Evolutionary conservation across 176 grass and related monocot genomes (phyloP).

Genomic region (Bromus sterilis): DNA sequence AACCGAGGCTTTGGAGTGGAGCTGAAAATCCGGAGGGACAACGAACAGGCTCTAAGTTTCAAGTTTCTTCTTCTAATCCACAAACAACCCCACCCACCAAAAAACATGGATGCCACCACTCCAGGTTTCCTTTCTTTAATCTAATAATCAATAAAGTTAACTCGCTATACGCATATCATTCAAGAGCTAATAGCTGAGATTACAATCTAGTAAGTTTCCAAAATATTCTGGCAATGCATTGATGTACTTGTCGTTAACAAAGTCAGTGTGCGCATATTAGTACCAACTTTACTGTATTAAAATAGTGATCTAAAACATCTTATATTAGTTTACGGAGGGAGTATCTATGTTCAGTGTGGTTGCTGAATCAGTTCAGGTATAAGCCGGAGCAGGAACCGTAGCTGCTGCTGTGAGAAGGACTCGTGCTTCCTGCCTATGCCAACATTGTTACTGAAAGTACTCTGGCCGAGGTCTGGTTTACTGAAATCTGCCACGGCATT

Average conservation of each 20-base stretch:
- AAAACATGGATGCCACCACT: neutral
- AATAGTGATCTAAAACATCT: too few species aligned
- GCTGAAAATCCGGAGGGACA: too few species aligned
- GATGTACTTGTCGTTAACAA: neutral
- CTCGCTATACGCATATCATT: neutral
- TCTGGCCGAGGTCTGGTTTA: neutral
- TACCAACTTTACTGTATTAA: neutral
- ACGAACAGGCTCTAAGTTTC: neutral
- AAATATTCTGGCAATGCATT: neutral
- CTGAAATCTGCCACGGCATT: constrained; percentile 29
- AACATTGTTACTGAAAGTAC: neutral
- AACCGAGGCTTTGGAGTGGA: too few species aligned
- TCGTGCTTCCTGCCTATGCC: neutral
- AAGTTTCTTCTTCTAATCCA: neutral
- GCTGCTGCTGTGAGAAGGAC: constrained; percentile 40
- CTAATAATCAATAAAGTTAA: neutral
- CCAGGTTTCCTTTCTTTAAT: too few species aligned
- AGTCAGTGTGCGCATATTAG: neutral
- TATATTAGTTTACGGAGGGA: too few species aligned
- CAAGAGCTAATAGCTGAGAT: neutral
- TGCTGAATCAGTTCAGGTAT: constrained; percentile 56
- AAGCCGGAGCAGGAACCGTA: constrained; percentile 55
- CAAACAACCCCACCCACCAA: neutral
- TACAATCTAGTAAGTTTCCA: neutral
- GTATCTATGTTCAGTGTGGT: constrained; percentile 1